phyloP scores from a whole-genome alignment of 225 moss, liverwort and hornwort species.

The Marchantia polymorpha region DNA sequence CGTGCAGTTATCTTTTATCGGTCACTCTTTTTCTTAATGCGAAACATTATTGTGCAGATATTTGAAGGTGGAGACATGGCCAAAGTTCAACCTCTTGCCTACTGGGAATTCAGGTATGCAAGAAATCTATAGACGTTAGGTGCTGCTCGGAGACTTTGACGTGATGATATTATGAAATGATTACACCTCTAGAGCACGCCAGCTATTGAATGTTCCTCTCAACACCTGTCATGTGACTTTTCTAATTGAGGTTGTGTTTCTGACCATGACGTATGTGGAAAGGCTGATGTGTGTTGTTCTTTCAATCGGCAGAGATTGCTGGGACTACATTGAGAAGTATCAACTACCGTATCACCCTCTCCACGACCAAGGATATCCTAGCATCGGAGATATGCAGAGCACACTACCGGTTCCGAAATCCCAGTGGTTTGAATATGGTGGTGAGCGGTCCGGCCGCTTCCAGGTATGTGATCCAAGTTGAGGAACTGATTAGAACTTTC shows the following conservation, averaged over 20 bases:
- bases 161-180: too few species aligned
- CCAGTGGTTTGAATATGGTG: slow-evolving; percentile 93
- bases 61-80: slow-evolving; percentile 66
- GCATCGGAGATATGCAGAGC: slow-evolving; percentile 82
- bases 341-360: slow-evolving; percentile 79
- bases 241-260: background rate
- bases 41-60: slow-evolving; percentile 42
- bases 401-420: slow-evolving; percentile 81
- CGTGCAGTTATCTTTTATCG: background rate
- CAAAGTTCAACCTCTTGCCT: slow-evolving; percentile 89
- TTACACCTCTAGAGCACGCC: too few species aligned
- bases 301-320: slow-evolving; percentile 65
- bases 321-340: slow-evolving; percentile 89
- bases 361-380: slow-evolving; percentile 95
- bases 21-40: background rate
- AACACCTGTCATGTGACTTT: background rate
- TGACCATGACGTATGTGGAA: background rate
- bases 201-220: too few species aligned
- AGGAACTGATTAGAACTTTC: too few species aligned
- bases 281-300: background rate
- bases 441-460: slow-evolving; percentile 93
- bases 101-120: slow-evolving; percentile 89
- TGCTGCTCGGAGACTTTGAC: background rate
- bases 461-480: slow-evolving; percentile 42
- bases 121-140: background rate